Evolutionary conservation across 495 filamentous ascomycete genomes (phyloP), one percentile per base, ranked within the genome.

Genomic region (Penicillium daleae): DNA sequence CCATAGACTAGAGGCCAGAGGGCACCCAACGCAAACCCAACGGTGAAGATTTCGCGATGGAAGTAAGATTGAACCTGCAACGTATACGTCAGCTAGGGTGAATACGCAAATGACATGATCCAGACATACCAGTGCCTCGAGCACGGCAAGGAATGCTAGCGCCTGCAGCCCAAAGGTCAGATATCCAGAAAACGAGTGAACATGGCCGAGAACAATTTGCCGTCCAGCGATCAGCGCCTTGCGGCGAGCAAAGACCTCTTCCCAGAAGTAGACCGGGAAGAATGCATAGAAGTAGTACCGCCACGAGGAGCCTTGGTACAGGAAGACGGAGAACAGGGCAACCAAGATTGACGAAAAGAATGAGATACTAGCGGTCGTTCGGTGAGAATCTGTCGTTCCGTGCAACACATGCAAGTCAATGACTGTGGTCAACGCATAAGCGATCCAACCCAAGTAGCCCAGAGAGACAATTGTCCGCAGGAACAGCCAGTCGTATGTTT

Each of bases 401-500:
- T 94, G 87, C 15, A 99, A 76, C 37, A 99, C 92, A 72, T 97
- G 92, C 46, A 92, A 77, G 71, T 98, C 90, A 67, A 98, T 85
- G 48, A 97, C 92, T 2, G 91, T 97, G 4, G 92, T 96, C 53
- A 97, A 80, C 0, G 96, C 92, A 79, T 94, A 99, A 15, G 91
- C 89, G 65, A 99, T 96, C 94, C 94, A 99, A 24, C 96, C 95
- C 26, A 97, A 75, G 71, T 97, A 99, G 21, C 96, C 96, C n/a
- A 88, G 71, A 13, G 96, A 96, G 35, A 99, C 90, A 37, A 98
- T 83, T n/a, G 89, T 89, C 54, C 96, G 84, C 35, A 99, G 75
- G 78, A 99, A 98, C n/a, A 98, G 82, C 96, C 96, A 99, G 76
- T 99, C 95, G 65, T 92, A 92, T 0, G 92, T 98, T 72, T 99